Base-by-base conservation (phyloP, 495 filamentous ascomycete genomes). In the Xylaria castorea region DNA sequence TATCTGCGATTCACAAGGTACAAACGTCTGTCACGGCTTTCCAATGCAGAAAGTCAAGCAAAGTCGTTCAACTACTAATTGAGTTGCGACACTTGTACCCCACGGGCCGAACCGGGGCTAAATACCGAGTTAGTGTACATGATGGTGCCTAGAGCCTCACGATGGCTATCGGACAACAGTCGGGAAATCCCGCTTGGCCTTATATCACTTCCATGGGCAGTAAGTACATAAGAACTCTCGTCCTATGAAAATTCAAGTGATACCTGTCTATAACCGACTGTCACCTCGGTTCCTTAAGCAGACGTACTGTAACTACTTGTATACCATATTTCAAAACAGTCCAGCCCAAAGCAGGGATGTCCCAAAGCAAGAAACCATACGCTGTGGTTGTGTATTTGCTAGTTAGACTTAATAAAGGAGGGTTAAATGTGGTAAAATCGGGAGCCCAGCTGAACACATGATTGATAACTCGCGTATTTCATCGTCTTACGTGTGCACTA, bases 31-130 rank as follows among this genome's bases (percentile, higher is more conserved):
- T 25, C 4, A 16, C 22, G 38, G 36, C 22, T 44, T 44, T 30
- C 22, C 22, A 27, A 44, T 63, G 38, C 38, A 8, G 38, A 27
- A 32, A 66, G 25, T 48, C 25, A 34, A 65, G n/a, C 5, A 32
- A 65, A 18, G 22, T 32, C 14, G n/a, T 30, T 5, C 27, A 25
- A 22, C 11, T 34, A 42, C 25, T 20, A 60, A 60, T n/a, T 34
- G 57, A 32, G 2, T 5, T 67, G 32, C 22, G 4, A 25, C 20
- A 36, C 46, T 5, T 53, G n/a, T 53, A 38, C 46, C 9, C 12
- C 6, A 66, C 25, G 46, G 44, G 32, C 64, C 46, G 64, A 67
- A 38, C 62, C 38, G 40, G 22, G 1, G 42, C 62, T 65, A 65
- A 67, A 38, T 22, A 67, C 18, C 2, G 9, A 53, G 27, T 67